Evolutionary conservation across 208 protist genomes (phyloP).

Genomic region (Trypanosoma lewisi): DNA sequence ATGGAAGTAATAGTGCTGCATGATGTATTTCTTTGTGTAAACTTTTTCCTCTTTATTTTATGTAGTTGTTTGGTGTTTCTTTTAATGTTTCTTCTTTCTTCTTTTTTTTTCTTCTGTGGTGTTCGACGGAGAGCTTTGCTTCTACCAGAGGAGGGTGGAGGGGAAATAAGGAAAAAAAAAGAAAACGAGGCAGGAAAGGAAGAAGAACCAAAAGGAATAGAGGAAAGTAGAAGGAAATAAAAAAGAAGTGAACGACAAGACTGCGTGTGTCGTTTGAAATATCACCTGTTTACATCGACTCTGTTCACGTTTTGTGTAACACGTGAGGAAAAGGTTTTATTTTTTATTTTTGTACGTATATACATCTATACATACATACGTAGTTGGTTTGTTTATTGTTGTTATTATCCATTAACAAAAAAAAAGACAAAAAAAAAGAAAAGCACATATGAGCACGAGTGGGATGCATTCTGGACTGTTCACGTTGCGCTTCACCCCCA

Average conservation of each 20-base stretch:
- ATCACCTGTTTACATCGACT: not conserved
- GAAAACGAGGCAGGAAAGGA: not conserved
- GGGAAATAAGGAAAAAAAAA: not conserved
- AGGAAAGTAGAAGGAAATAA: not conserved
- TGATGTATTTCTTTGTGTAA: not conserved
- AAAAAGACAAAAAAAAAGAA: not conserved
- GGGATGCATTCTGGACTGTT: slow-evolving; percentile 77
- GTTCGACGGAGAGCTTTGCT: not conserved
- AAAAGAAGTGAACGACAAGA: not conserved
- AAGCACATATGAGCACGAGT: slow-evolving; percentile 5
- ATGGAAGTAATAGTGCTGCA: too few species aligned
- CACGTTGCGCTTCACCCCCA: slow-evolving; percentile 81
- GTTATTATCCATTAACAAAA: too few species aligned
- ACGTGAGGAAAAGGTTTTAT: not conserved
- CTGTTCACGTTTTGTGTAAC: not conserved
- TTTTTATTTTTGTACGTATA: slow-evolving; percentile 3
- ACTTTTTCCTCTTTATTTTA: slow-evolving; percentile 10
- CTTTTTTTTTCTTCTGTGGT: not conserved
- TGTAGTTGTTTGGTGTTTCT: not conserved
- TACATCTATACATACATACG: not conserved
- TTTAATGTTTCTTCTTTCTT: not conserved
- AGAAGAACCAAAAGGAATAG: not conserved
- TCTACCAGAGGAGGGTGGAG: not conserved
- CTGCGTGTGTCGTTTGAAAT: not conserved
- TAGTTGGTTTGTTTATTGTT: too few species aligned